Percentiles rank a stretch among this genome's conserved stretches.
phyloP scores from a whole-genome alignment of 768 basidiomycete genomes.

The Mycena rosella region DNA sequence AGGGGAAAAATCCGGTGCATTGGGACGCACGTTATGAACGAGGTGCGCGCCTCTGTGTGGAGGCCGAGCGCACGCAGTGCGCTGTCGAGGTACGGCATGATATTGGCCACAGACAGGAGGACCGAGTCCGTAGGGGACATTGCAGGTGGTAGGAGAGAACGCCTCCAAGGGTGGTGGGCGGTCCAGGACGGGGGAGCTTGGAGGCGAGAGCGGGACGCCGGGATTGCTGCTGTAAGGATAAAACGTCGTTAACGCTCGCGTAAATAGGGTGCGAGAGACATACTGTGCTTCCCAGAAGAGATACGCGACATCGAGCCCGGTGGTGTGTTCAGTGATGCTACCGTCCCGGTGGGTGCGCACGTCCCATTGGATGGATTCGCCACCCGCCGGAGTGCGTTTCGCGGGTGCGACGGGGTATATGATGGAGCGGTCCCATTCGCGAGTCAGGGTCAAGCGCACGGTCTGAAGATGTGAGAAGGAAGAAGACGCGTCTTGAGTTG shows the following conservation, averaged over 20 bases:
- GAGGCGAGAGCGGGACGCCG: constrained; percentile 7
- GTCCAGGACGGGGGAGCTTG: neutral
- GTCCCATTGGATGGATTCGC: constrained; percentile 49
- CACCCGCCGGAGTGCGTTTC: constrained; percentile 21
- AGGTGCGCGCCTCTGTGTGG: constrained; percentile 57
- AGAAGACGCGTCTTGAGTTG: no score
- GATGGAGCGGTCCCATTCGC: constrained; percentile 50
- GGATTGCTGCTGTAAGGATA: constrained; percentile 5
- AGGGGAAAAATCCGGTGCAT: neutral
- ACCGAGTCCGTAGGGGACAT: constrained; percentile 45
- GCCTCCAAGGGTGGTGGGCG: neutral
- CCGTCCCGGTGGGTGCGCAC: constrained; percentile 32
- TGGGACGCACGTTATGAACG: constrained; percentile 58
- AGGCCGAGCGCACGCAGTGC: constrained; percentile 49
- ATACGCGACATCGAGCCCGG: constrained; percentile 40
- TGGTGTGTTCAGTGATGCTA: constrained; percentile 36
- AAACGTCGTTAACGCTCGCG: no score
- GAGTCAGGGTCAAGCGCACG: constrained; percentile 47
- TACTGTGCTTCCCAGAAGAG: constrained; percentile 44
- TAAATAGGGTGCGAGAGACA: neutral
- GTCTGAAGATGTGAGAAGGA: no score
- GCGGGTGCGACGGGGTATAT: constrained; percentile 51
- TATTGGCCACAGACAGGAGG: constrained; percentile 43
- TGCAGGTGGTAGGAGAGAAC: constrained; percentile 29
- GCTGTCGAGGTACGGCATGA: constrained; percentile 54